Conservation (phyloP, 768 basidiomycete species). For the Lentinula guzmanii region DNA sequence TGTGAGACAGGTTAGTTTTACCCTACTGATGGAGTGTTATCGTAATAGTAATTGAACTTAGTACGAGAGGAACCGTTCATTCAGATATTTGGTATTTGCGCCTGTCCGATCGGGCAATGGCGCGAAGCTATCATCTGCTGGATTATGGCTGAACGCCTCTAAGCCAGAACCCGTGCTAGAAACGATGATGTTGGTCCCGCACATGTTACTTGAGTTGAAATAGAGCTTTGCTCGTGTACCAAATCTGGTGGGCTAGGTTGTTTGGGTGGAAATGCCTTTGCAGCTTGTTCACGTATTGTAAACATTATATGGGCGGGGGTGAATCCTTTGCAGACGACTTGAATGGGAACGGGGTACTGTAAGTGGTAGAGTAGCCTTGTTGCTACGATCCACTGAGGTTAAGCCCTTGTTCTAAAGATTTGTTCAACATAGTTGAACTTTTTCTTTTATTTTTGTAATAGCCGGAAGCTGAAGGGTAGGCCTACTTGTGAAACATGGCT, state of each 20-base stretch:
- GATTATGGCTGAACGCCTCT: conserved; percentile 85
- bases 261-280: conserved; percentile 47
- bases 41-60: conserved; percentile 72
- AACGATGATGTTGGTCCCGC: conserved; percentile 66
- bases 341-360: conserved; percentile 71
- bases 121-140: conserved; percentile 77
- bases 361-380: conserved; percentile 76
- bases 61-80: conserved; percentile 29
- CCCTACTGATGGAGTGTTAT: conserved; percentile 71
- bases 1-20: conserved; percentile 85
- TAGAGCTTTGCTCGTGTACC: conserved; percentile 70
- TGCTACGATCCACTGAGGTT: conserved; percentile 75
- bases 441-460: conserved; percentile 24
- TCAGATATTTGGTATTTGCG: conserved; percentile 72
- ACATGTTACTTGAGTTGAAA: conserved; percentile 57
- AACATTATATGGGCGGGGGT: conserved; percentile 63
- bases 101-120: conserved; percentile 75
- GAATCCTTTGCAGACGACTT: conserved; percentile 79
- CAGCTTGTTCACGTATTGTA: conserved; percentile 50
- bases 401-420: conserved; percentile 69
- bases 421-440: conserved; percentile 49
- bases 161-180: conserved; percentile 79
- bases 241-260: conserved; percentile 49
- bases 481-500: conserved; percentile 8
- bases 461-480: conserved; percentile 36